Evolutionary conservation across 768 basidiomycete species (phyloP).

Genomic region (Serendipita sp.): DNA sequence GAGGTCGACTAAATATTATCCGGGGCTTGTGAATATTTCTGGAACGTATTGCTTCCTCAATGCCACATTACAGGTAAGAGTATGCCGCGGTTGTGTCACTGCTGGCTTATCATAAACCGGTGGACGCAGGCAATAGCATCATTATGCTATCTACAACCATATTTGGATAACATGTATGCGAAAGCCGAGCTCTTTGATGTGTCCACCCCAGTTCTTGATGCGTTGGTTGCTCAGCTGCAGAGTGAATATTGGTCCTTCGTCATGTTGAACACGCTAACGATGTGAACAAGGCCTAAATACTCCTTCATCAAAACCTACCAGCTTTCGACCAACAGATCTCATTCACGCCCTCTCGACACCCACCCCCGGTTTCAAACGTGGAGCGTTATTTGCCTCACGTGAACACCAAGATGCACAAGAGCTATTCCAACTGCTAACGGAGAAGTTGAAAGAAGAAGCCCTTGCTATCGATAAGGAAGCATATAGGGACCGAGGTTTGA

Average conservation of each 20-base stretch:
- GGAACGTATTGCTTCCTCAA: constrained; percentile 98
- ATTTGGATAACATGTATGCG: constrained; percentile 57
- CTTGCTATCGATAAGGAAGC: constrained; percentile 55
- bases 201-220: constrained; percentile 73
- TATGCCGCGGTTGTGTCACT: background rate
- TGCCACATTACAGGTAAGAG: constrained; percentile 70
- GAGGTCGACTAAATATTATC: constrained; percentile 30
- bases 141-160: constrained; percentile 60
- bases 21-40: constrained; percentile 87
- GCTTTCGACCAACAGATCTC: constrained; percentile 57
- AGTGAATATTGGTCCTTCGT: constrained; percentile 26
- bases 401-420: constrained; percentile 99
- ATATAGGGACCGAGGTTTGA: constrained; percentile 53
- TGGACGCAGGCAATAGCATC: constrained; percentile 70
- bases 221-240: constrained; percentile 51
- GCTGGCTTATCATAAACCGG: background rate
- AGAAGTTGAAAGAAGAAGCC: constrained; percentile 78
- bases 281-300: constrained; percentile 24
- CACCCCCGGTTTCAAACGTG: constrained; percentile 33
- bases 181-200: constrained; percentile 69
- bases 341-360: constrained; percentile 50
- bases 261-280: background rate
- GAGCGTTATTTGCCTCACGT: constrained; percentile 63
- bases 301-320: constrained; percentile 36
- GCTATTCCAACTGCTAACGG: constrained; percentile 85